Conservation (phyloP, 2,329 filamentous ascomycete species). For the Magnaporthales sp. region DNA sequence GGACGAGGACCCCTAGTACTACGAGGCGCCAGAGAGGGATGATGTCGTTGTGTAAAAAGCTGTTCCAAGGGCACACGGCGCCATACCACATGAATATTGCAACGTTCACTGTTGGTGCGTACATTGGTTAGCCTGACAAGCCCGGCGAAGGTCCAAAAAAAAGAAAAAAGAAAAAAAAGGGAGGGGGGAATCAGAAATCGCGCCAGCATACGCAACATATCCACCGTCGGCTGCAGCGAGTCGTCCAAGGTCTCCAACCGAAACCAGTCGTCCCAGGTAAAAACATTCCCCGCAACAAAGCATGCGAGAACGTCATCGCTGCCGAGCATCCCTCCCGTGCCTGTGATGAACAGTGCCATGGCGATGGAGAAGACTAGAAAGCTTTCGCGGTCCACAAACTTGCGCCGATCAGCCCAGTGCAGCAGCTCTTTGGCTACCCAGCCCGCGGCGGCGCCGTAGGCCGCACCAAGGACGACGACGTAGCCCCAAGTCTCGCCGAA, state of each 20-base stretch:
- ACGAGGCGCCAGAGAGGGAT: conserved; percentile 69
- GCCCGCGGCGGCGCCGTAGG: conserved; percentile 70
- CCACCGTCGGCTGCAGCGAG: conserved; percentile 85
- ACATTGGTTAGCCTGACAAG: neutral
- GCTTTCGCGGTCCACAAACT: conserved; percentile 78
- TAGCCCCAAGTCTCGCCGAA: conserved; percentile 82
- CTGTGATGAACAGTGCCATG: conserved; percentile 76
- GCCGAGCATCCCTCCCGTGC: conserved; percentile 79
- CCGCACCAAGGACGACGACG: conserved; percentile 66
- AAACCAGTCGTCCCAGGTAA: conserved; percentile 95
- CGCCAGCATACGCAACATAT: conserved; percentile 57
- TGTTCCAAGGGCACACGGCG: conserved; percentile 71
- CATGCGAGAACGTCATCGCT: conserved; percentile 87
- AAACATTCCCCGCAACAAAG: conserved; percentile 84
- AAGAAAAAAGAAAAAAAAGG: too few species aligned
- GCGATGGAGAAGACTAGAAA: conserved; percentile 83
- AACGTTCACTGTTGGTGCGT: conserved; percentile 52
- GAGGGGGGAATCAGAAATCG: neutral
- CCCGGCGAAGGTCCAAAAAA: neutral
- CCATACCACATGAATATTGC: conserved; percentile 88
- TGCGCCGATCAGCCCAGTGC: conserved; percentile 73
- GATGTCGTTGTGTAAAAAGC: conserved; percentile 57
- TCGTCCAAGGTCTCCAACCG: conserved; percentile 82
- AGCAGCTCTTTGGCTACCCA: conserved; percentile 76
- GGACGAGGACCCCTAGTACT: conserved; percentile 62